Conservation (phyloP, 1,139 yeast genomes). For the Yamadazyma triangularis region DNA sequence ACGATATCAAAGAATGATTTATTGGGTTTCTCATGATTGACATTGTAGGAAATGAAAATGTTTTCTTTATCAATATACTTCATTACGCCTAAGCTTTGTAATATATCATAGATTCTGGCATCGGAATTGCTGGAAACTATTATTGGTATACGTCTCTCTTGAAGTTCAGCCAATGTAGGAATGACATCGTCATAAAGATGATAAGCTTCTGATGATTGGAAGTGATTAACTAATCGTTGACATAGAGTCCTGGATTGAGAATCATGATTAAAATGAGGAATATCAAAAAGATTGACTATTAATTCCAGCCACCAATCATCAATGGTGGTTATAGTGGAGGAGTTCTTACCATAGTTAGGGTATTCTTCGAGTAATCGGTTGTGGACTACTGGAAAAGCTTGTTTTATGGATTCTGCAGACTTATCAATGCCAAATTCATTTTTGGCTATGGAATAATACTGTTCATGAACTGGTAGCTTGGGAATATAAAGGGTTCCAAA, state of each 20-base stretch:
- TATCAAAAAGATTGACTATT: conserved; percentile 37
- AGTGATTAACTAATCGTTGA: conserved; percentile 39
- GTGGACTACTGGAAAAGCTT: conserved; percentile 27
- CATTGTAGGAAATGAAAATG: conserved; percentile 51
- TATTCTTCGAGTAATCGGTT: conserved; percentile 22
- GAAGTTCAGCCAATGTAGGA: conserved; percentile 37
- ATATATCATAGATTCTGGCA: conserved; percentile 37
- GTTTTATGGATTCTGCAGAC: conserved; percentile 21
- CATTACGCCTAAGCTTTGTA: conserved; percentile 41
- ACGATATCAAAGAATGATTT: conserved; percentile 37
- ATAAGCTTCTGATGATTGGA: conserved; percentile 51
- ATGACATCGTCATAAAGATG: conserved; percentile 49
- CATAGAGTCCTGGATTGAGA: conserved; percentile 22
- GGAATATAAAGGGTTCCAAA: conserved; percentile 65
- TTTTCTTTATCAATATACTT: conserved; percentile 32
- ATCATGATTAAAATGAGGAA: conserved; percentile 19
- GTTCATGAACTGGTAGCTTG: conserved; percentile 45
- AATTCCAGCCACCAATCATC: conserved; percentile 60
- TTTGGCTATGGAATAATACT: conserved; percentile 45
- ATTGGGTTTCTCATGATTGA: conserved; percentile 51
- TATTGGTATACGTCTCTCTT: conserved; percentile 26
- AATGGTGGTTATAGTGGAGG: conserved; percentile 17
- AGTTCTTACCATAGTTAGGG: conserved; percentile 60
- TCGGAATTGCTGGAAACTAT: conserved; percentile 62
- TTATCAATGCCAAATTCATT: conserved; percentile 39